Evolutionary conservation across 2,329 filamentous ascomycete genomes (phyloP).

Genomic region (Neofusicoccum cordaticola): DNA sequence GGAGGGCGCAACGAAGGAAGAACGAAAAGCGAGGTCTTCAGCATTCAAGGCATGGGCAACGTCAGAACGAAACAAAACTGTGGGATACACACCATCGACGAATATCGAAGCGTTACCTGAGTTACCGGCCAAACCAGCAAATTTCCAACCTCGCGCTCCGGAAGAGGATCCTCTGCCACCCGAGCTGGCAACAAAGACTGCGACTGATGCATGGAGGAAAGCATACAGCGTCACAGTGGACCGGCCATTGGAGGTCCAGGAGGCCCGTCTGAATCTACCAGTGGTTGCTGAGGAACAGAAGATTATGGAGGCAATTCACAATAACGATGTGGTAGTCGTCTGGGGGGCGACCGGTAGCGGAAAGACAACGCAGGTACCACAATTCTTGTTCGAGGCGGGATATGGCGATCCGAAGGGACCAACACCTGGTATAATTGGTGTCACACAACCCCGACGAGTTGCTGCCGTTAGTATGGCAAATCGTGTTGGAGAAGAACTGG

Average conservation of each 20-base stretch:
- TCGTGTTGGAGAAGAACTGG: constrained; percentile 82
- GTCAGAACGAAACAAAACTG: constrained; percentile 77
- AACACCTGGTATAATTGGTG: constrained; percentile 86
- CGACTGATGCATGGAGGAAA: constrained; percentile 61
- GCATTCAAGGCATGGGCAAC: constrained; percentile 95
- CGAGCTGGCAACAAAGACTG: constrained; percentile 60
- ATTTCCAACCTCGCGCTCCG: constrained; percentile 64
- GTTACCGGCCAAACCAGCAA: constrained; percentile 50
- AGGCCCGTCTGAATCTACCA: constrained; percentile 73
- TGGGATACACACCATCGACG: constrained; percentile 62
- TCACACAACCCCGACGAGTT: constrained; percentile 92
- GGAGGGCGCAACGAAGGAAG: constrained; percentile 38
- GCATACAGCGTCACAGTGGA: constrained; percentile 72
- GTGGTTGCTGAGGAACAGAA: constrained; percentile 94
- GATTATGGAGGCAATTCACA: constrained; percentile 96
- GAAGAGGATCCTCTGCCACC: constrained; percentile 70
- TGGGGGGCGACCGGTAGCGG: constrained; percentile 95
- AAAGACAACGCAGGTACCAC: constrained; percentile 95
- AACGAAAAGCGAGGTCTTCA: constrained; percentile 50
- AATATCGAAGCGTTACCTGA: constrained; percentile 25
- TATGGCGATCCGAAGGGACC: constrained; percentile 76
- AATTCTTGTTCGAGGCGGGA: constrained; percentile 92
- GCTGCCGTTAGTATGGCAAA: constrained; percentile 96
- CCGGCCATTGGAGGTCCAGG: constrained; percentile 71
- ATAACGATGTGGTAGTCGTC: constrained; percentile 83